A percentile compares a stretch with the other conserved stretches of the same genome.
Evolutionary conservation across 1,284 basidiomycete species (phyloP).

Genomic region (Papiliotrema flavescens): DNA sequence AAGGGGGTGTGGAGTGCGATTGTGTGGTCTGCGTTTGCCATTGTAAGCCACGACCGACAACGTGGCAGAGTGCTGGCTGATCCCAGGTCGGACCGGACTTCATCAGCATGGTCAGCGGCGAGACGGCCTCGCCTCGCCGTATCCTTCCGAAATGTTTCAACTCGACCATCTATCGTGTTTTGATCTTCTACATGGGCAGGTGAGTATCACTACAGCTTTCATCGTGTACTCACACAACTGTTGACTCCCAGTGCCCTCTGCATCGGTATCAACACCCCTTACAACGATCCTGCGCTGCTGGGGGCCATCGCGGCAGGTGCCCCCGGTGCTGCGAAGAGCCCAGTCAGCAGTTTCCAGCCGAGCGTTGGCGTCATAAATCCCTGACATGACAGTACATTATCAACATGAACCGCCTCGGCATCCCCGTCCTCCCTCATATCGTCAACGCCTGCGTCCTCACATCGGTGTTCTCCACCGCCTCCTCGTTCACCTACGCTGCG

Average conservation of each 20-base stretch:
- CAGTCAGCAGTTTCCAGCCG: too few relatives aligned
- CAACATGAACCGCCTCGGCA: constrained; percentile 37
- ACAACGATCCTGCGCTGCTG: constrained; percentile 10
- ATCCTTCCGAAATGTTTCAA: constrained; percentile 36
- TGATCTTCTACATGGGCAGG: constrained; percentile 39
- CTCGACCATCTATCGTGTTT: constrained; percentile 30
- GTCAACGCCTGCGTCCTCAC: constrained; percentile 44
- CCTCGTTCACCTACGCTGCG: constrained; percentile 29
- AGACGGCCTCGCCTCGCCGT: constrained; percentile 19
- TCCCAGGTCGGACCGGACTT: constrained; percentile 20
- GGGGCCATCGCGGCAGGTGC: not conserved
- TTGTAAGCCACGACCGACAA: not conserved
- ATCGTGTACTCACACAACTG: too few relatives aligned
- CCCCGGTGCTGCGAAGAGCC: not conserved
- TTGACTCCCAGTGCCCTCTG: too few relatives aligned
- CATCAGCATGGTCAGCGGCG: constrained; percentile 15
- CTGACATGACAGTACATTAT: too few relatives aligned
- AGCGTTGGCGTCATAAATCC: too few relatives aligned
- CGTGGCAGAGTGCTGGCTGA: not conserved
- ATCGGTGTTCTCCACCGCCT: constrained; percentile 42
- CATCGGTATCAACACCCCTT: constrained; percentile 29
- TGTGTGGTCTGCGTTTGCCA: not conserved
- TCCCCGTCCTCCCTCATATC: constrained; percentile 38
- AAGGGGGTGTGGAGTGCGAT: constrained; percentile 15
- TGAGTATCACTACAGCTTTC: too few relatives aligned